These are phyloP conservation scores for Rhodotorula sp. DNA, from an alignment of 1,284 basidiomycete species.

Conservation along the genomic window DNA sequence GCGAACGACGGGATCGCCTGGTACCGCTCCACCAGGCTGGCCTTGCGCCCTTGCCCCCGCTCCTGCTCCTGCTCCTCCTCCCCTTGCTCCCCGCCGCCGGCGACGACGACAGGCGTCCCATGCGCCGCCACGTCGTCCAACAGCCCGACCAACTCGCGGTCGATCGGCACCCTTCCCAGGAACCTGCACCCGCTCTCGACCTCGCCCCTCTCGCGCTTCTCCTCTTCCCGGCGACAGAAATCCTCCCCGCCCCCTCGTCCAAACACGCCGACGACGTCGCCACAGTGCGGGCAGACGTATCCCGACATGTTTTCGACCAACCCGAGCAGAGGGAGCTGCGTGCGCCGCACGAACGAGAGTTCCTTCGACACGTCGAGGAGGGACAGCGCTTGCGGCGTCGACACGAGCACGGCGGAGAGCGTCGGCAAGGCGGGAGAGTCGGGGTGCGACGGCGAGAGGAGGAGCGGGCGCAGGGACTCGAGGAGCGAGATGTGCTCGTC, in stretches of 20 bases:
- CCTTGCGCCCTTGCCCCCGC: not conserved
- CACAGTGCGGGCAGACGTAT: constrained; percentile 81
- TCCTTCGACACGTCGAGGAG: constrained; percentile 94
- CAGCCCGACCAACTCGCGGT: constrained; percentile 83
- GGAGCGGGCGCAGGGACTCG: constrained; percentile 83
- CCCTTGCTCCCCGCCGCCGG: not conserved
- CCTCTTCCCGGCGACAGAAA: constrained; percentile 42
- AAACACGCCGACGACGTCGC: constrained; percentile 91
- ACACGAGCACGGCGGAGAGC: constrained; percentile 77
- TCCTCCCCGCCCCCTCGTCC: constrained; percentile 89
- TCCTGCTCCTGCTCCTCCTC: not conserved
- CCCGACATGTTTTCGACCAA: constrained; percentile 99
- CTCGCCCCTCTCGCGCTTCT: constrained; percentile 22
- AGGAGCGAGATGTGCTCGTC: constrained; percentile 96
- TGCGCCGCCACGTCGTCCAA: constrained; percentile 67
- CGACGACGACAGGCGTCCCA: not conserved
- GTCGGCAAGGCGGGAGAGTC: constrained; percentile 37
- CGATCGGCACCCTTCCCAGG: constrained; percentile 88
- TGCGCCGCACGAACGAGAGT: constrained; percentile 86
- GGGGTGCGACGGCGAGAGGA: constrained; percentile 23
- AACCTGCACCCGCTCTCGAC: constrained; percentile 57
- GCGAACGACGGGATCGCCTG: constrained; percentile 49
- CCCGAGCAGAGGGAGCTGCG: constrained; percentile 83
- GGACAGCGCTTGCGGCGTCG: constrained; percentile 95
- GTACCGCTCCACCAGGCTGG: constrained; percentile 51